Conservation (phyloP, 305 asterid genomes). For the Fraxinus latifolia region DNA sequence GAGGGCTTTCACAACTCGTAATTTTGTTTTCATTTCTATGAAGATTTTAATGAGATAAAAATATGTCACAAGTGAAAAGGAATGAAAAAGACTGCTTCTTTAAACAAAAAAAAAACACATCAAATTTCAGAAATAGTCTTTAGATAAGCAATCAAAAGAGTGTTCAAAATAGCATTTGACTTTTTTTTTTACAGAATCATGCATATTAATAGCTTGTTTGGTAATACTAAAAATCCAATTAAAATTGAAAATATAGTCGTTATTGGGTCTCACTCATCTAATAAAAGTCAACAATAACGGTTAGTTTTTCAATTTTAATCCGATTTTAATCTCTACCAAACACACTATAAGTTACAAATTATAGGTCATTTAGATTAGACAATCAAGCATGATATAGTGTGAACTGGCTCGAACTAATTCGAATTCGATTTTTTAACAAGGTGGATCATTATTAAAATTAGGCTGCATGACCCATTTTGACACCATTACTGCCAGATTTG, state of each 20-base stretch:
- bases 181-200: too few relatives aligned
- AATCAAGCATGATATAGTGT: neutral
- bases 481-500: neutral
- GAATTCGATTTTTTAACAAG: neutral
- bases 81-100: neutral
- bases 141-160: too few relatives aligned
- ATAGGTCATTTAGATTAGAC: neutral
- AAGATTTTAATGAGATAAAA: neutral
- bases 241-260: too few relatives aligned
- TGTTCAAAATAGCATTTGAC: neutral
- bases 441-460: neutral
- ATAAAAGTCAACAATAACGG: too few relatives aligned
- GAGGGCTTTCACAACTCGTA: too few relatives aligned
- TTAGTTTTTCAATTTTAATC: too few relatives aligned
- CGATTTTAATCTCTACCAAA: too few relatives aligned
- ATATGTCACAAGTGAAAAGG: neutral
- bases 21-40: neutral
- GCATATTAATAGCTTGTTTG: too few relatives aligned
- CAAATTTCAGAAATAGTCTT: neutral
- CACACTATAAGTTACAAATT: too few relatives aligned
- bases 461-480: neutral
- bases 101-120: too few relatives aligned
- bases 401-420: neutral
- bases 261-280: too few relatives aligned
- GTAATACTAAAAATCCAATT: too few relatives aligned